A percentile compares a stretch with the other conserved stretches of the same genome.
phyloP scores from a whole-genome alignment of 2,329 filamentous ascomycete species.

The Didymellaceae sp. region DNA sequence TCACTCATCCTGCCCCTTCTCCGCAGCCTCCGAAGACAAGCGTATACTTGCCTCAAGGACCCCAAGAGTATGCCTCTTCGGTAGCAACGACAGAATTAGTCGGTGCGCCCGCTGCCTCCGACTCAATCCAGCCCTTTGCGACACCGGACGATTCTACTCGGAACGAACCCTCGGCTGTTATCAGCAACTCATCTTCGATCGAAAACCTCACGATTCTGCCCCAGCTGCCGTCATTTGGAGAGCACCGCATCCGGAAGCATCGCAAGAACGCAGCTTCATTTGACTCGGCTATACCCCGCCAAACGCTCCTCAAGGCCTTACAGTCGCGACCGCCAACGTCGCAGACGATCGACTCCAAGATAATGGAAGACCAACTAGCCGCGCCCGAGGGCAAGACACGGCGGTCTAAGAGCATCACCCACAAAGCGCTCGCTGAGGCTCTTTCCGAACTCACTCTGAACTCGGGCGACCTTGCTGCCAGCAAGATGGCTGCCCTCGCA shows the following conservation, averaged over 20 bases:
- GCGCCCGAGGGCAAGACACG: constrained; percentile 31
- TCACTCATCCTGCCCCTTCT: constrained; percentile 33
- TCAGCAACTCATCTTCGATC: constrained; percentile 44
- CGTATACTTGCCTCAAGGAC: constrained; percentile 28
- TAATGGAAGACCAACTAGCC: constrained; percentile 55
- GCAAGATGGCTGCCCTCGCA: constrained; percentile 71
- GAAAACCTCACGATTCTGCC: constrained; percentile 45
- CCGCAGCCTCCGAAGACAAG: constrained; percentile 35
- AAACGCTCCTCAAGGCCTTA: constrained; percentile 83
- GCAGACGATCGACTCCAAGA: constrained; percentile 68
- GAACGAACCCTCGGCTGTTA: constrained; percentile 25
- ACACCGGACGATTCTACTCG: constrained; percentile 37
- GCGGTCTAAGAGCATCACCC: constrained; percentile 39
- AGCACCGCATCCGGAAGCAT: constrained; percentile 47
- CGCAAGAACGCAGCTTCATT: constrained; percentile 58
- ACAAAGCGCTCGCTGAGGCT: constrained; percentile 68
- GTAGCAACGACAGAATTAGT: constrained; percentile 38
- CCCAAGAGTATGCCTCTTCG: constrained; percentile 37
- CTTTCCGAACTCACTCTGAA: constrained; percentile 59
- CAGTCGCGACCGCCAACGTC: constrained; percentile 66
- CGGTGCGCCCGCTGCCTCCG: constrained; percentile 35
- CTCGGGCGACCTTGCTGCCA: constrained; percentile 51
- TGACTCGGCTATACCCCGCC: constrained; percentile 71
- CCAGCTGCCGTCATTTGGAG: constrained; percentile 45
- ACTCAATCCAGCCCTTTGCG: constrained; percentile 22